phyloP scores from a whole-genome alignment of 106 monocot species.

The Phalaenopsis equestris region DNA sequence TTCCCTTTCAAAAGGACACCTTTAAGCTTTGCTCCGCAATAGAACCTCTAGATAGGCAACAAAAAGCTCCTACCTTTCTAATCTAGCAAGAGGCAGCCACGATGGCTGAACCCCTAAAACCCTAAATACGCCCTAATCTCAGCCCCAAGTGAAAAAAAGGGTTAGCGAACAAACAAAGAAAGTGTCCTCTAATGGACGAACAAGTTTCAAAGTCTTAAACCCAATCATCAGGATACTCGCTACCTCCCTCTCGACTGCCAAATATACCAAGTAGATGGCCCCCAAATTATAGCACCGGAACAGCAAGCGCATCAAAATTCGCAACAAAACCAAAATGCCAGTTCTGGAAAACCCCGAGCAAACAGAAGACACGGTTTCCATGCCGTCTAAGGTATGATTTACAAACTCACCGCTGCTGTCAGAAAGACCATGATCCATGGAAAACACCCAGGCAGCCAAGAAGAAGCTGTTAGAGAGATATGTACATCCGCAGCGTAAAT shows the following conservation, averaged over 20 bases:
- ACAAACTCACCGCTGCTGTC: constrained; percentile 29
- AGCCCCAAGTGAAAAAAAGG: neutral
- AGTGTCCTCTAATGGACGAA: neutral
- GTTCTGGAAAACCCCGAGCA: neutral
- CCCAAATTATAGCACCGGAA: neutral
- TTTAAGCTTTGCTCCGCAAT: neutral
- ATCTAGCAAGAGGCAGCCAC: neutral
- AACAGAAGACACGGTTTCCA: neutral
- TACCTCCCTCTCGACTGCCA: neutral
- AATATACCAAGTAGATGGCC: neutral
- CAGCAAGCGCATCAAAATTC: neutral
- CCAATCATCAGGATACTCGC: neutral
- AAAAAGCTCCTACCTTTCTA: neutral
- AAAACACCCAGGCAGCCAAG: neutral
- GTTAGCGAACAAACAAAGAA: neutral
- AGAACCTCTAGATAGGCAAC: neutral
- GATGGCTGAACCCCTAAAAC: neutral
- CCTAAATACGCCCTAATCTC: neutral
- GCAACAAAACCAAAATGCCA: neutral
- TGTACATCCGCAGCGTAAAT: neutral
- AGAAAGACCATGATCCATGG: constrained; percentile 15
- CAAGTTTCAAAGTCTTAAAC: neutral
- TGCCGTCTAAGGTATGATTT: neutral
- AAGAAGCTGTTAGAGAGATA: neutral
- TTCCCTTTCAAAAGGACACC: neutral